phyloP scores from a whole-genome alignment of 768 basidiomycete genomes.

The Panellus pusillus region DNA sequence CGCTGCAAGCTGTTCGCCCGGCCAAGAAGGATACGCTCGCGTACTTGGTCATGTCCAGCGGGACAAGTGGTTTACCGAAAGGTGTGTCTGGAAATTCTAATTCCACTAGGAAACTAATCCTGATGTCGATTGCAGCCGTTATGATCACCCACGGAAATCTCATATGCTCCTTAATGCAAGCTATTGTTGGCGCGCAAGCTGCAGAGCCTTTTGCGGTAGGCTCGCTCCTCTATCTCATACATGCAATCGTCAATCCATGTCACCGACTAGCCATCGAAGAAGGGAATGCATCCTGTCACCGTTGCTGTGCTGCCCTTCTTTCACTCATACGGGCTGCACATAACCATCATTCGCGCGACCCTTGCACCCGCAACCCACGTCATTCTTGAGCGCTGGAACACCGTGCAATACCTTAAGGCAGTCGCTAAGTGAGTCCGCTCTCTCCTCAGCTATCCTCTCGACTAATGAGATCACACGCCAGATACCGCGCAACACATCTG shows the following conservation, averaged over 20 bases:
- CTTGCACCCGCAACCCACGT: slow-evolving; percentile 47
- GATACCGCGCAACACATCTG: slow-evolving; percentile 54
- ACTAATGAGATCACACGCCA: slow-evolving; percentile 23
- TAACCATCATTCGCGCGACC: slow-evolving; percentile 49
- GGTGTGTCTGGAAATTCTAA: slow-evolving; percentile 36
- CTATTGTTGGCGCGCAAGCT: slow-evolving; percentile 30
- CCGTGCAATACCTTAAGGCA: slow-evolving; percentile 45
- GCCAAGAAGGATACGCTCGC: slow-evolving; percentile 58
- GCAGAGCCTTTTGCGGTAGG: slow-evolving; percentile 38
- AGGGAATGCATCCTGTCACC: slow-evolving; percentile 40
- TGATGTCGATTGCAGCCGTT: slow-evolving; percentile 47
- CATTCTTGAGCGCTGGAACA: slow-evolving; percentile 62
- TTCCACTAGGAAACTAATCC: background rate
- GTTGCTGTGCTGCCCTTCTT: slow-evolving; percentile 69
- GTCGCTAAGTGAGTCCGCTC: slow-evolving; percentile 58
- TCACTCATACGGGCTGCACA: slow-evolving; percentile 65
- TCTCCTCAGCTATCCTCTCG: background rate
- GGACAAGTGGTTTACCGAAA: slow-evolving; percentile 77
- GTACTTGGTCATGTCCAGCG: slow-evolving; percentile 75
- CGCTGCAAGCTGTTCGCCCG: slow-evolving; percentile 41
- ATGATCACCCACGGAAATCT: slow-evolving; percentile 74
- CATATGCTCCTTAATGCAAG: slow-evolving; percentile 43
- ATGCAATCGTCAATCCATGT: background rate
- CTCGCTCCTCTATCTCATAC: background rate
- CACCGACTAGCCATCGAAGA: slow-evolving; percentile 7